Percentiles rank a stretch among this genome's conserved stretches.
phyloP scores from a whole-genome alignment of 208 protist species.

The Crithidia expoeki region DNA sequence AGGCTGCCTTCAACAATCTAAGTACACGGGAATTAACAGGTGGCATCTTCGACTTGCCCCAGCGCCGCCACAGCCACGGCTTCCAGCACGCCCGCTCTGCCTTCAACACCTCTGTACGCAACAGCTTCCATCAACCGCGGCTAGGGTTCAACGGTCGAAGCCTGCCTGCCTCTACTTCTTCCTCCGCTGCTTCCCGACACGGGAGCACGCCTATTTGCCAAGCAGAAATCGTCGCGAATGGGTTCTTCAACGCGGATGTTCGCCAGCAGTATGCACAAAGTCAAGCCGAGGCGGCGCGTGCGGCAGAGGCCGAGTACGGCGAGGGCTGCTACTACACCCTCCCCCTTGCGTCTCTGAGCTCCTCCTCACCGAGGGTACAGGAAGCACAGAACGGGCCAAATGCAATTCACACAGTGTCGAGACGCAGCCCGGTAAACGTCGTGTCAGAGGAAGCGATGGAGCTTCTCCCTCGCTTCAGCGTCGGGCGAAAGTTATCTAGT shows the following conservation, averaged over 20 bases:
- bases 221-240: slow-evolving; percentile 23
- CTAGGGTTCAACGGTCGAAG: background rate
- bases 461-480: background rate
- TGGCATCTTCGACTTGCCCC: too few species aligned
- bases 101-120: background rate
- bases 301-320: slow-evolving; percentile 7
- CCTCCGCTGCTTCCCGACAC: background rate
- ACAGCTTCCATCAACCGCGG: too few species aligned
- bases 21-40: too few species aligned
- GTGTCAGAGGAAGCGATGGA: background rate
- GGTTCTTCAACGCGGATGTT: slow-evolving; percentile 16
- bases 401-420: background rate
- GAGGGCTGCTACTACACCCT: slow-evolving; percentile 20
- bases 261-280: background rate
- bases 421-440: background rate
- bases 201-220: background rate
- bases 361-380: background rate
- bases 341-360: background rate
- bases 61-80: too few species aligned
- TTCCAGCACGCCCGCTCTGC: background rate
- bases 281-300: background rate
- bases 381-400: background rate
- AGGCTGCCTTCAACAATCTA: slow-evolving; percentile 1
- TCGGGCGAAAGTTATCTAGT: background rate
- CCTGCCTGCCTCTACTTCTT: background rate